A percentile compares a stretch with the other conserved stretches of the same genome.
Evolutionary conservation across 768 basidiomycete species (phyloP).

Genomic region (Suillus occidentalis): DNA sequence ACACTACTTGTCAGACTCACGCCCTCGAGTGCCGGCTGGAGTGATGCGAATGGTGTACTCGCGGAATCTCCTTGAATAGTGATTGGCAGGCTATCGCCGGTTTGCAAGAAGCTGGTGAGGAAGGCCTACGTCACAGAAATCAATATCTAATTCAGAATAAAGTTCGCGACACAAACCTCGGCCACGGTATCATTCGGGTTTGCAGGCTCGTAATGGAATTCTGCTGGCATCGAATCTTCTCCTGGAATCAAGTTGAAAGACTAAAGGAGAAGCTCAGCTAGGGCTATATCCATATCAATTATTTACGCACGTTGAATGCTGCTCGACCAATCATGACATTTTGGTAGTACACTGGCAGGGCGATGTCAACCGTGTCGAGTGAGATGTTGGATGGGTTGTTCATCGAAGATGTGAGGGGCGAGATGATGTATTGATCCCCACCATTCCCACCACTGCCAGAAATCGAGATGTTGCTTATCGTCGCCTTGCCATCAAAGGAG

Average conservation of each 20-base stretch:
- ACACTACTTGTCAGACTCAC: constrained; percentile 51
- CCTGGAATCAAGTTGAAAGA: constrained; percentile 60
- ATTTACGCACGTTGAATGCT: constrained; percentile 49
- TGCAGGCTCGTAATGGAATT: constrained; percentile 68
- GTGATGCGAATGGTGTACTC: constrained; percentile 62
- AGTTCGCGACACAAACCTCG: constrained; percentile 32
- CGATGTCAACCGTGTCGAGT: constrained; percentile 54
- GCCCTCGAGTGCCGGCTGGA: constrained; percentile 55
- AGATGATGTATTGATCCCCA: constrained; percentile 57
- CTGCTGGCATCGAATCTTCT: constrained; percentile 48
- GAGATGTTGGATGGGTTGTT: constrained; percentile 71
- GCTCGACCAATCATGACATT: constrained; percentile 59
- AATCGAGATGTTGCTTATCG: constrained; percentile 56
- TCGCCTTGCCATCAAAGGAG: constrained; percentile 53
- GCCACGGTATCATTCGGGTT: constrained; percentile 68
- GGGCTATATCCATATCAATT: neutral
- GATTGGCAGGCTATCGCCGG: constrained; percentile 44
- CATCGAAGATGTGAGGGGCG: constrained; percentile 57
- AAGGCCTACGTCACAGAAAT: constrained; percentile 41
- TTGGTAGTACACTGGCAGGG: constrained; percentile 59
- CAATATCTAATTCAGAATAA: neutral
- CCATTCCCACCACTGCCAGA: constrained; percentile 63
- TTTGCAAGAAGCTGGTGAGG: constrained; percentile 59
- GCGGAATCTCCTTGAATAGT: constrained; percentile 57
- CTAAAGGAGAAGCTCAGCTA: constrained; percentile 31